Percentiles rank a stretch among this genome's conserved stretches.
These are phyloP conservation scores for Hyphodiscus hymeniophilus DNA, from an alignment of 495 filamentous ascomycete species.

Conservation along the genomic window DNA sequence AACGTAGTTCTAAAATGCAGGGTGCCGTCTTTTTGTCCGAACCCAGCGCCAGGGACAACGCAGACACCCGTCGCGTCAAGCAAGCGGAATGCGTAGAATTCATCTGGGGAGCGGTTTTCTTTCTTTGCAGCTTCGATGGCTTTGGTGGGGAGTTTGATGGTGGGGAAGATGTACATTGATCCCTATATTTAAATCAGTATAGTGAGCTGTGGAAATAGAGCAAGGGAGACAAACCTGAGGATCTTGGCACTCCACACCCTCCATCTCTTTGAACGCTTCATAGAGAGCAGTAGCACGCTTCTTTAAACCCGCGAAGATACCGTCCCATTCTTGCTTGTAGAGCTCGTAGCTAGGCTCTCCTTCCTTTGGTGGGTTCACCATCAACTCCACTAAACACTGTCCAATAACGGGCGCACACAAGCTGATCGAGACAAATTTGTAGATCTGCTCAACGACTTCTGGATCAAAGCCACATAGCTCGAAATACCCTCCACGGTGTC, in stretches of 20 bases:
- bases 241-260: constrained; percentile 81
- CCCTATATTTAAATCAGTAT: constrained; percentile 44
- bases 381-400: constrained; percentile 90
- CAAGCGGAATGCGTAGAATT: constrained; percentile 85
- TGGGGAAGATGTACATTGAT: constrained; percentile 97
- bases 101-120: constrained; percentile 70
- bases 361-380: constrained; percentile 85
- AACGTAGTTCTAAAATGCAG: constrained; percentile 97
- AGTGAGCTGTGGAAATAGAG: constrained; percentile 1
- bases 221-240: constrained; percentile 45
- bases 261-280: constrained; percentile 86
- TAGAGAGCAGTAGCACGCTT: constrained; percentile 77
- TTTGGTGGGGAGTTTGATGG: constrained; percentile 67
- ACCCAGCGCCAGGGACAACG: constrained; percentile 83
- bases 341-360: constrained; percentile 76
- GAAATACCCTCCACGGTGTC: constrained; percentile 95
- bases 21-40: constrained; percentile 86
- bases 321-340: constrained; percentile 76
- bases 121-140: constrained; percentile 66
- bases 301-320: constrained; percentile 65
- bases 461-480: constrained; percentile 85
- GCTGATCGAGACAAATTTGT: constrained; percentile 95
- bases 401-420: constrained; percentile 92
- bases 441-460: constrained; percentile 83
- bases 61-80: constrained; percentile 96